Conservation (phyloP, 495 filamentous ascomycete genomes). For the Choiromyces venosus region DNA sequence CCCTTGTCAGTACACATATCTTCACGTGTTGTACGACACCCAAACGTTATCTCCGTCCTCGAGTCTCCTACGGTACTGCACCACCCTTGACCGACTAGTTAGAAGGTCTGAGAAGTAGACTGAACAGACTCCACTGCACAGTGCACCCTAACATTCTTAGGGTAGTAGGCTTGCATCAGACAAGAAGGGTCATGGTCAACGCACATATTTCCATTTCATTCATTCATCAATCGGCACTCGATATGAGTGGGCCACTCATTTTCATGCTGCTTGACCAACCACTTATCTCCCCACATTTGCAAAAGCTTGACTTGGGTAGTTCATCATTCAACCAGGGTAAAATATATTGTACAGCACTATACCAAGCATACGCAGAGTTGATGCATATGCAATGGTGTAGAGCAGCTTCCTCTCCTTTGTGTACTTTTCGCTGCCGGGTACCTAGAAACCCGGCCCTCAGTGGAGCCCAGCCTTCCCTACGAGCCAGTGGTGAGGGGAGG, state of each 20-base stretch:
- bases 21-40: slow-evolving; percentile 36
- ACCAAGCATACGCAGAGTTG: background rate
- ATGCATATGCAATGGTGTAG: background rate
- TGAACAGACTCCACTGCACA: background rate
- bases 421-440: background rate
- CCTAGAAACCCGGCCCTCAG: background rate
- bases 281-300: slow-evolving; percentile 3
- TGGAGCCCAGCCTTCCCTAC: background rate
- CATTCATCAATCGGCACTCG: background rate
- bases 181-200: background rate
- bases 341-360: background rate
- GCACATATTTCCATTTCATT: background rate
- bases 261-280: slow-evolving; percentile 17
- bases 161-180: background rate
- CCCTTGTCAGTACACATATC: slow-evolving; percentile 14
- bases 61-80: background rate
- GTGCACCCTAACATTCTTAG: background rate
- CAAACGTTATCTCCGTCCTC: slow-evolving; percentile 5
- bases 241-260: background rate
- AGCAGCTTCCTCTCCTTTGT: background rate
- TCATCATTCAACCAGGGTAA: background rate
- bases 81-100: background rate
- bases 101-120: background rate
- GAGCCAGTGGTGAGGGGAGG: background rate
- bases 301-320: slow-evolving; percentile 3